Percentiles rank a stretch among this genome's conserved stretches.
Conservation (phyloP, 2,329 filamentous ascomycete genomes). For the Trichoderma afroharzianum region DNA sequence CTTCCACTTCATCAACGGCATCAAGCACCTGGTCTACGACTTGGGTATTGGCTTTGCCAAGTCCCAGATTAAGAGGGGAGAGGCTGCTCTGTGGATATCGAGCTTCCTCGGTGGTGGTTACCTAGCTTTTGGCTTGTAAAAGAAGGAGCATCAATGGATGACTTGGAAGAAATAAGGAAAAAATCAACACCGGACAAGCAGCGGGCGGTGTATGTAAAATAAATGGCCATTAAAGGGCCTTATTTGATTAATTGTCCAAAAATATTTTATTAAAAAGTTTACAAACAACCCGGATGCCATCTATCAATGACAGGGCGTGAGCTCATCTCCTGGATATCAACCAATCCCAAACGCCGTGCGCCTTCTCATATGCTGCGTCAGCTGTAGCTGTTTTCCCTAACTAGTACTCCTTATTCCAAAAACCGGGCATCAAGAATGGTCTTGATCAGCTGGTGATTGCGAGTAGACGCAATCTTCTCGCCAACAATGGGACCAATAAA, state of each 20-base stretch:
- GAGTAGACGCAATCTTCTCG: slow-evolving; percentile 43
- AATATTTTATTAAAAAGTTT: neutral
- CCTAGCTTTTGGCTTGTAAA: slow-evolving; percentile 48
- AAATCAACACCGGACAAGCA: neutral
- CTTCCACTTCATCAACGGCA: slow-evolving; percentile 55
- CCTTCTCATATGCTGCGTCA: slow-evolving; percentile 12
- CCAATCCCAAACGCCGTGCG: slow-evolving; percentile 27
- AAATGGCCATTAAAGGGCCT: neutral
- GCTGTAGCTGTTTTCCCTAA: neutral
- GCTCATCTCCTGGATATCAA: slow-evolving; percentile 15
- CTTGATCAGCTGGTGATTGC: slow-evolving; percentile 46
- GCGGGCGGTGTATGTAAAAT: slow-evolving; percentile 10
- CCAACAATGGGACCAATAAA: slow-evolving; percentile 55
- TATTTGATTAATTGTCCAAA: slow-evolving; percentile 10
- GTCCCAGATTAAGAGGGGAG: slow-evolving; percentile 42
- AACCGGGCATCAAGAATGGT: slow-evolving; percentile 53
- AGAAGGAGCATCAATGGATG: neutral
- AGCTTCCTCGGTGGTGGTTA: slow-evolving; percentile 41
- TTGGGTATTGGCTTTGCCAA: slow-evolving; percentile 49
- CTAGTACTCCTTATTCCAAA: slow-evolving; percentile 38
- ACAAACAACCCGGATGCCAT: neutral
- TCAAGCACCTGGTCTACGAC: slow-evolving; percentile 54
- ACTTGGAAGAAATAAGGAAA: neutral
- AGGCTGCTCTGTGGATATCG: slow-evolving; percentile 48
- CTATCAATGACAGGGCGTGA: neutral